phyloP scores from a whole-genome alignment of 2,329 filamentous ascomycete genomes.

The Simplicillium sp. region DNA sequence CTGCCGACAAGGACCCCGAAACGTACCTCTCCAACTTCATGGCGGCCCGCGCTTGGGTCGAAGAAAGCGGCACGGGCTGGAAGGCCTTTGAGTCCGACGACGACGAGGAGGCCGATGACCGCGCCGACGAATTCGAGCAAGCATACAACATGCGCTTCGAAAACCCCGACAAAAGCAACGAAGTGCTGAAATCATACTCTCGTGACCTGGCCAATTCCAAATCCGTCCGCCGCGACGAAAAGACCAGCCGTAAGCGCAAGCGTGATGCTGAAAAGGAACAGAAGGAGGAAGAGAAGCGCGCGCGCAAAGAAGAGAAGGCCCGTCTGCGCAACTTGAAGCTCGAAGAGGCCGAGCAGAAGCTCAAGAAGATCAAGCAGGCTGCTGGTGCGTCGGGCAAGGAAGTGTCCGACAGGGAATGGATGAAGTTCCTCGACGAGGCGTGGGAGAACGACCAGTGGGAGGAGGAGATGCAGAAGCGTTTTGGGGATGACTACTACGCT shows the following conservation, averaged over 20 bases:
- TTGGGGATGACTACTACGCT: slow-evolving; percentile 87
- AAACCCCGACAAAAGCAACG: slow-evolving; percentile 79
- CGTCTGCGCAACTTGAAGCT: slow-evolving; percentile 80
- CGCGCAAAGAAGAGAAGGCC: slow-evolving; percentile 72
- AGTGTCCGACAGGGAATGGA: slow-evolving; percentile 69
- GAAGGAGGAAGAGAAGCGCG: slow-evolving; percentile 68
- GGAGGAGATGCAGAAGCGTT: slow-evolving; percentile 76
- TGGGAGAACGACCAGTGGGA: slow-evolving; percentile 92
- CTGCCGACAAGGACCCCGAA: slow-evolving; percentile 83
- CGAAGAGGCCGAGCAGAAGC: slow-evolving; percentile 80
- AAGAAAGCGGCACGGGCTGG: slow-evolving; percentile 55
- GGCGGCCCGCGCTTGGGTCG: slow-evolving; percentile 82
- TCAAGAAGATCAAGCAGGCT: slow-evolving; percentile 80
- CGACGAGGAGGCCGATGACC: slow-evolving; percentile 37
- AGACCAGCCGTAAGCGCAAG: slow-evolving; percentile 64
- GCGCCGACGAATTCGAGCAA: slow-evolving; percentile 79
- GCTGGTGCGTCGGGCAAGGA: slow-evolving; percentile 65
- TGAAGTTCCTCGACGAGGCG: slow-evolving; percentile 72
- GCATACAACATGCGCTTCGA: slow-evolving; percentile 97
- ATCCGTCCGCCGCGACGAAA: slow-evolving; percentile 78
- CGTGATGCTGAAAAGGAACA: slow-evolving; percentile 69
- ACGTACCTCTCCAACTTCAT: slow-evolving; percentile 93
- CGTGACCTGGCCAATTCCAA: slow-evolving; percentile 74
- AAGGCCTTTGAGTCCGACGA: slow-evolving; percentile 83
- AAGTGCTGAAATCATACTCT: slow-evolving; percentile 79